Percentiles rank a stretch among this genome's conserved stretches.
phyloP scores from a whole-genome alignment of 139 green algal genomes.

The Chlamydomonas eustigma region DNA sequence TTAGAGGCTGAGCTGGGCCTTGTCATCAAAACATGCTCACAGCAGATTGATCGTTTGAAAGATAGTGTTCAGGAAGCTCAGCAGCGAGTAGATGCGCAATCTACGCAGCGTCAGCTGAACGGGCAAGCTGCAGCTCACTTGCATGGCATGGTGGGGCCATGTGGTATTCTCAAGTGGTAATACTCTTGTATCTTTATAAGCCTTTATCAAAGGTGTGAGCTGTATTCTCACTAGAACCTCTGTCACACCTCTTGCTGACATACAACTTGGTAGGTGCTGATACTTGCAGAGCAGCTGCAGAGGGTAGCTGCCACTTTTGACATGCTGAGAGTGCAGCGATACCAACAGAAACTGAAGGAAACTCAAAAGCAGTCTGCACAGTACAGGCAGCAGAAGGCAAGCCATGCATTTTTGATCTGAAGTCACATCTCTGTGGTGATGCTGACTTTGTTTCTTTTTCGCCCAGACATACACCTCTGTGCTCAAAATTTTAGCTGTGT shows the following conservation, averaged over 20 bases:
- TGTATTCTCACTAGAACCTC: neutral
- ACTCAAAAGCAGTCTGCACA: neutral
- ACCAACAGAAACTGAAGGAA: slow-evolving; percentile 50
- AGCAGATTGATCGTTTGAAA: slow-evolving; percentile 21
- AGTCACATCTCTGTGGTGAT: neutral
- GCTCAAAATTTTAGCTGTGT: too few relatives aligned
- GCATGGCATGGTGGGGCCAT: slow-evolving; percentile 59
- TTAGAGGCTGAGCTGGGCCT: slow-evolving; percentile 19
- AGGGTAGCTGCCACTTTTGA: slow-evolving; percentile 57
- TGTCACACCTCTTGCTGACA: neutral
- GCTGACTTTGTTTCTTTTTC: neutral
- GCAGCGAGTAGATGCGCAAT: neutral
- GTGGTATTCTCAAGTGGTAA: neutral
- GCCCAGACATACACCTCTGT: too few relatives aligned
- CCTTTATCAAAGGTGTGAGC: neutral
- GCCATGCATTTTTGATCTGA: neutral
- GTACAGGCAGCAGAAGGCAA: too few relatives aligned
- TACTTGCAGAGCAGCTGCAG: slow-evolving; percentile 66
- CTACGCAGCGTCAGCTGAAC: neutral
- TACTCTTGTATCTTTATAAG: too few relatives aligned
- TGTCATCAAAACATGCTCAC: neutral
- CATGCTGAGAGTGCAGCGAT: slow-evolving; percentile 44
- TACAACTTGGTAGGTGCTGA: slow-evolving; percentile 53
- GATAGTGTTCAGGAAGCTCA: slow-evolving; percentile 17
- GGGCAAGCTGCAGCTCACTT: slow-evolving; percentile 43